Percentiles rank a stretch among this genome's conserved stretches.
These are phyloP conservation scores for Barbatosphaeria neglecta DNA, from an alignment of 495 filamentous ascomycete species.

Conservation along the genomic window DNA sequence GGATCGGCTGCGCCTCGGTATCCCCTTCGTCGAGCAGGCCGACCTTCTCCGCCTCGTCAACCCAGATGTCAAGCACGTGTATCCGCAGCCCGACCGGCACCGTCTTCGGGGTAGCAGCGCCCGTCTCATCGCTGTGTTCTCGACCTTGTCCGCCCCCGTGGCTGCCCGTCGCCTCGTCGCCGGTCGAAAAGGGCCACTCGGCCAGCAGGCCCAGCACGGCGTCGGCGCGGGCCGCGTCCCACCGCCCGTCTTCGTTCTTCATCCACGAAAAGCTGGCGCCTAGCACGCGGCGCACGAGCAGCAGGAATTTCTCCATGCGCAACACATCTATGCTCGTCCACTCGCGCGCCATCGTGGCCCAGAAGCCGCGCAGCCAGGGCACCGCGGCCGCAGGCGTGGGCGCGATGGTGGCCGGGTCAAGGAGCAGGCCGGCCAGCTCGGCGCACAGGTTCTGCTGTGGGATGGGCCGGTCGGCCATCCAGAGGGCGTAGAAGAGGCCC, in stretches of 20 bases:
- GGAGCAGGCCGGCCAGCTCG: constrained; percentile 57
- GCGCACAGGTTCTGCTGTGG: constrained; percentile 75
- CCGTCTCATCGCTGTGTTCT: too few relatives aligned
- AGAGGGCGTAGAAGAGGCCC: constrained; percentile 92
- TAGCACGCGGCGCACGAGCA: constrained; percentile 69
- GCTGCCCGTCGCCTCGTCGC: too few relatives aligned
- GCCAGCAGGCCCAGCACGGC: constrained; percentile 26
- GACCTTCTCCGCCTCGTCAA: constrained; percentile 70
- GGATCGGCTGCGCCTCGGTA: constrained; percentile 19
- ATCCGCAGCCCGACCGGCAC: constrained; percentile 68
- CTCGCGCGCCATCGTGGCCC: constrained; percentile 75
- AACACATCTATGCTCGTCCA: constrained; percentile 74
- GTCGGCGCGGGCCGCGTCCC: constrained; percentile 22
- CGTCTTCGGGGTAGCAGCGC: constrained; percentile 34
- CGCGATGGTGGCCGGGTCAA: constrained; percentile 45
- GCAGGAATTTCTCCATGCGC: constrained; percentile 87
- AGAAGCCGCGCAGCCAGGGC: constrained; percentile 66
- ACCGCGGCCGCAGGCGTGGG: constrained; percentile 48
- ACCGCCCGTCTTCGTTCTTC: constrained; percentile 21
- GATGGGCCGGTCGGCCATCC: constrained; percentile 82
- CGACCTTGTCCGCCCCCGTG: too few relatives aligned
- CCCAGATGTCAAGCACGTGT: constrained; percentile 84
- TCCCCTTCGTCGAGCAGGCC: constrained; percentile 39
- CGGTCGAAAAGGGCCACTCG: constrained; percentile 32
- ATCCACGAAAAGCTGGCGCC: constrained; percentile 52